phyloP scores from a whole-genome alignment of 805 yeast species.

The Zygosaccharomyces kombuchaensis region DNA sequence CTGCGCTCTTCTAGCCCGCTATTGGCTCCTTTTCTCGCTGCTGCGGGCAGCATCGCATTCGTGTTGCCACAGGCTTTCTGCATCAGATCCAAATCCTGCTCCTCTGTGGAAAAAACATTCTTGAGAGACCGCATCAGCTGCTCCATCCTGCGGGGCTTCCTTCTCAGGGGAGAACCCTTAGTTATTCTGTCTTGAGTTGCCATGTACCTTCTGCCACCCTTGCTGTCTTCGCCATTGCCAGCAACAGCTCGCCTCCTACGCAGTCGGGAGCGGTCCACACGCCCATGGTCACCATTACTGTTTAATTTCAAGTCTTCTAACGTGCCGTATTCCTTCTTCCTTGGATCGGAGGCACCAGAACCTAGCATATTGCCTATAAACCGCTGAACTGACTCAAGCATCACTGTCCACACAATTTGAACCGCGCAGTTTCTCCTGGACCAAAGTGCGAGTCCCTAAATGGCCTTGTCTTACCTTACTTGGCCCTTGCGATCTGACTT shows the following conservation, averaged over 20 bases:
- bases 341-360: constrained; percentile 10
- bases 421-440: too few species aligned
- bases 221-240: constrained; percentile 6
- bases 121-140: constrained; percentile 9
- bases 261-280: constrained; percentile 6
- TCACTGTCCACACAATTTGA: neutral
- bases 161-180: neutral
- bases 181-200: constrained; percentile 1
- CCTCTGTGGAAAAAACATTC: constrained; percentile 21
- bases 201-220: constrained; percentile 3
- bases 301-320: constrained; percentile 11
- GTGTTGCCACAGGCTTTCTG: constrained; percentile 20
- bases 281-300: constrained; percentile 4
- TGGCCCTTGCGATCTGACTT: neutral
- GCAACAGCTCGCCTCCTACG: constrained; percentile 11
- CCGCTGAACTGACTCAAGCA: constrained; percentile 17
- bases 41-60: constrained; percentile 9
- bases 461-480: neutral
- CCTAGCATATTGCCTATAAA: constrained; percentile 14
- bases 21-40: constrained; percentile 2
- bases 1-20: constrained; percentile 11
- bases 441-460: neutral
- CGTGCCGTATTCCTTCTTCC: constrained; percentile 23
- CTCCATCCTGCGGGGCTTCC: constrained; percentile 2
- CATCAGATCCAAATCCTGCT: constrained; percentile 21